Evolutionary conservation across 2,329 filamentous ascomycete species (phyloP).

Genomic region (Coniochaeta hoffmannii): DNA sequence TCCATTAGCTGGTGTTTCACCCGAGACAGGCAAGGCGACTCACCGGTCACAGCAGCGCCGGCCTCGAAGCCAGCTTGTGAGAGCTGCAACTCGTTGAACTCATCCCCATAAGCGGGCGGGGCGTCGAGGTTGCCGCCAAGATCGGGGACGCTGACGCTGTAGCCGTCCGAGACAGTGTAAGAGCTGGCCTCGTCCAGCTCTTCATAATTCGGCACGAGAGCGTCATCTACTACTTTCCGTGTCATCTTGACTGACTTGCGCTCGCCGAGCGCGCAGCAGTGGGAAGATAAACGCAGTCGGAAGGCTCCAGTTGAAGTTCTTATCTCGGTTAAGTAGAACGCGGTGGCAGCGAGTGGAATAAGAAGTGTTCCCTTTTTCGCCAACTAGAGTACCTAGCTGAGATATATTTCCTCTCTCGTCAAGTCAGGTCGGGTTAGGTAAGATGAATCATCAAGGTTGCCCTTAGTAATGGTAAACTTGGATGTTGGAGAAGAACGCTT

Average conservation of each 20-base stretch:
- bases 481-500: neutral
- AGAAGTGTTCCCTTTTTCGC: no score
- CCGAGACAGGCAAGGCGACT: constrained; percentile 5
- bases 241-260: neutral
- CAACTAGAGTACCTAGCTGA: no score
- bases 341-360: no score
- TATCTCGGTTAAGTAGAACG: no score
- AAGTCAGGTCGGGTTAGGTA: no score
- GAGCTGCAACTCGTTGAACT: constrained; percentile 48
- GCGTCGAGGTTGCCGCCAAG: constrained; percentile 32
- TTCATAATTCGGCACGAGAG: neutral
- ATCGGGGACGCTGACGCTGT: constrained; percentile 25
- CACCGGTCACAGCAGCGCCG: constrained; percentile 51
- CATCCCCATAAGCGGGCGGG: constrained; percentile 53
- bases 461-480: neutral
- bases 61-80: constrained; percentile 57
- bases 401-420: neutral
- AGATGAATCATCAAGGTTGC: neutral
- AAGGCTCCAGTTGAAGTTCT: no score
- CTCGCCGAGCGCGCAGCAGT: neutral
- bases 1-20: neutral
- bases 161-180: constrained; percentile 26
- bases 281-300: no score
- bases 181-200: neutral
- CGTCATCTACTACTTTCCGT: neutral